phyloP scores from a whole-genome alignment of 2,329 filamentous ascomycete genomes.

The Alternaria sp. region DNA sequence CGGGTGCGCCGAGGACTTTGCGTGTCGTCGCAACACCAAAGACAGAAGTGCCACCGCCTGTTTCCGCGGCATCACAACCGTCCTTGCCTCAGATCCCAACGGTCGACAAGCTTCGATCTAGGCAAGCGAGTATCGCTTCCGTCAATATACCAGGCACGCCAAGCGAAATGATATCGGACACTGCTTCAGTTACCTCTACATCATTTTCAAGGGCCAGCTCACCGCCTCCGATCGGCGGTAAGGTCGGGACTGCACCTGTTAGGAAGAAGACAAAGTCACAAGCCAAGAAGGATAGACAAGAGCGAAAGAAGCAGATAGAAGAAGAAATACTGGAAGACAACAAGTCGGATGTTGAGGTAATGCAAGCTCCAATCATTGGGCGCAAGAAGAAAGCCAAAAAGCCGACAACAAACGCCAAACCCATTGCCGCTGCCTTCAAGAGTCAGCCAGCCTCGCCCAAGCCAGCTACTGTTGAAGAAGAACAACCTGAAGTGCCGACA shows the following conservation, averaged over 20 bases:
- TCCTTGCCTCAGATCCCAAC: slow-evolving; percentile 42
- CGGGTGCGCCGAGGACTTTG: slow-evolving; percentile 65
- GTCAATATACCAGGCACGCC: slow-evolving; percentile 74
- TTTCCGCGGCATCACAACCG: slow-evolving; percentile 42
- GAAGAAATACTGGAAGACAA: slow-evolving; percentile 59
- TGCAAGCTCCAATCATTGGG: slow-evolving; percentile 74
- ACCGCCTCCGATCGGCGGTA: slow-evolving; percentile 65
- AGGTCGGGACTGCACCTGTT: slow-evolving; percentile 72
- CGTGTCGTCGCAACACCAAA: slow-evolving; percentile 73
- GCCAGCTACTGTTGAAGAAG: slow-evolving; percentile 36
- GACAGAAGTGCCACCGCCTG: slow-evolving; percentile 59
- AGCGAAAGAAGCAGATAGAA: slow-evolving; percentile 65
- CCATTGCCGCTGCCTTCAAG: slow-evolving; percentile 27
- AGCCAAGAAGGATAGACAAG: slow-evolving; percentile 76
- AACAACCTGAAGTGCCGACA: slow-evolving; percentile 23
- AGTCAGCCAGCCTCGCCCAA: slow-evolving; percentile 41
- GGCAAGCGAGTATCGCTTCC: slow-evolving; percentile 63
- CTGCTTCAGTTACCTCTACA: slow-evolving; percentile 74
- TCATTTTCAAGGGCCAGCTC: slow-evolving; percentile 76
- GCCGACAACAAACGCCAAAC: slow-evolving; percentile 42
- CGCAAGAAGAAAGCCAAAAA: slow-evolving; percentile 89
- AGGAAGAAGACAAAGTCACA: slow-evolving; percentile 78
- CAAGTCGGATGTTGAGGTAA: slow-evolving; percentile 60
- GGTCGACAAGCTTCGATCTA: slow-evolving; percentile 54
- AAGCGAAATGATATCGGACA: slow-evolving; percentile 79